Conservation (phyloP, 1,284 basidiomycete species). For the Prillingera fragicola region DNA sequence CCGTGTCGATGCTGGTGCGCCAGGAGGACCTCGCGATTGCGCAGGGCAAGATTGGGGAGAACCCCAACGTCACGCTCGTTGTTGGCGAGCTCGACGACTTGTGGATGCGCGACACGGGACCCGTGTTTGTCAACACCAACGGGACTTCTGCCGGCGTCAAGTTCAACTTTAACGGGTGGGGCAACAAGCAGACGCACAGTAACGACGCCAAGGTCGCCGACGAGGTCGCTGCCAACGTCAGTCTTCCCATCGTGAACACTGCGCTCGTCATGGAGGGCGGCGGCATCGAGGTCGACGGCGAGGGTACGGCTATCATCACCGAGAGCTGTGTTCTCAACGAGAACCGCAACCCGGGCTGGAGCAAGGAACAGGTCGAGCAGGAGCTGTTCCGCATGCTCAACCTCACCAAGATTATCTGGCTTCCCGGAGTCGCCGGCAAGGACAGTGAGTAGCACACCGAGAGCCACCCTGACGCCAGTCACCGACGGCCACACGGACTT, state of each 20-base stretch:
- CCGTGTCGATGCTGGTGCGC: conserved; percentile 4
- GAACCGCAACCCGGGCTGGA: conserved; percentile 9
- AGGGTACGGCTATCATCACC: conserved; percentile 7
- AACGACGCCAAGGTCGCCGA: not conserved
- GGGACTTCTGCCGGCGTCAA: not conserved
- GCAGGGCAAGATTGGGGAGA: too few species aligned
- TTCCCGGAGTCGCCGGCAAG: conserved; percentile 4
- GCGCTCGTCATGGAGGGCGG: conserved; percentile 4
- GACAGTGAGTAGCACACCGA: conserved; percentile 6
- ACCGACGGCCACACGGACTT: not conserved
- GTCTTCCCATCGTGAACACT: not conserved
- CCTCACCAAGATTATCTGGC: conserved; percentile 9
- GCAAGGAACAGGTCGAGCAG: not conserved
- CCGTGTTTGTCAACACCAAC: not conserved
- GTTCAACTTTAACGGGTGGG: conserved; percentile 7
- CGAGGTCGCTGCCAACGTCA: not conserved
- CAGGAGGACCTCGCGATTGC: not conserved
- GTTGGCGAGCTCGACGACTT: conserved; percentile 1
- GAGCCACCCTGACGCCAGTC: conserved; percentile 3
- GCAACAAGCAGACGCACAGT: not conserved
- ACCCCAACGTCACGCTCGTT: not conserved
- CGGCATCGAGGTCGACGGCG: conserved; percentile 9
- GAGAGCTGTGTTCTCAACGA: conserved; percentile 8
- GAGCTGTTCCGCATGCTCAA: conserved; percentile 2
- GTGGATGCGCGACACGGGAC: conserved; percentile 2